Conservation (phyloP, 192 early-diverging fungal genomes). For the Backusella tarrabulga region DNA sequence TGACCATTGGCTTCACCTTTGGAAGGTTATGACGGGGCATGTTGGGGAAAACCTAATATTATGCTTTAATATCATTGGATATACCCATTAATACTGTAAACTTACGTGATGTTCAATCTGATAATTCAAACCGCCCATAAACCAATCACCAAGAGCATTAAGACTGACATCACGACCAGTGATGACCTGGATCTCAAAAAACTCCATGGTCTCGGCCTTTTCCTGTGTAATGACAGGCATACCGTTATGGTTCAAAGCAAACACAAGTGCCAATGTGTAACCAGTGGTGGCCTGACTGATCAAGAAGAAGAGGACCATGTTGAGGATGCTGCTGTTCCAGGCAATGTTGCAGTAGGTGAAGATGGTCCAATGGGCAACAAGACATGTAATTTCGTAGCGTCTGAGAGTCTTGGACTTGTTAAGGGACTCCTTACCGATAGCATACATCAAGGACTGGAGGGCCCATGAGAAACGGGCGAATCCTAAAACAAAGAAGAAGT, state of each 20-base stretch:
- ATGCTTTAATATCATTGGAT: background rate
- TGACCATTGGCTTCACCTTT: slow-evolving; percentile 63
- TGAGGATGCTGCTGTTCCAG: slow-evolving; percentile 30
- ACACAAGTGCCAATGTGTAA: slow-evolving; percentile 70
- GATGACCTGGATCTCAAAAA: slow-evolving; percentile 72
- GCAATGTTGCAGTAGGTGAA: slow-evolving; percentile 57
- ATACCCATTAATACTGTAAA: background rate
- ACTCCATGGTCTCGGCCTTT: slow-evolving; percentile 66
- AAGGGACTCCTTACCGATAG: slow-evolving; percentile 43
- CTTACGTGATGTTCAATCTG: slow-evolving; percentile 85
- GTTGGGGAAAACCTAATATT: slow-evolving; percentile 64
- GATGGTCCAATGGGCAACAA: slow-evolving; percentile 69
- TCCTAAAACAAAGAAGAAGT: slow-evolving; percentile 71
- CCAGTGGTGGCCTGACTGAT: slow-evolving; percentile 67
- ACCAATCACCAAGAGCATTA: slow-evolving; percentile 70
- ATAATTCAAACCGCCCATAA: slow-evolving; percentile 80
- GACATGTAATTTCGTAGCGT: slow-evolving; percentile 48
- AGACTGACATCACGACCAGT: slow-evolving; percentile 76
- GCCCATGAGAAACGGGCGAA: slow-evolving; percentile 81
- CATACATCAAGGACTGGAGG: slow-evolving; percentile 58
- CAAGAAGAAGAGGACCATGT: slow-evolving; percentile 58
- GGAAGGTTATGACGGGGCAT: slow-evolving; percentile 74
- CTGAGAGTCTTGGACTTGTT: slow-evolving; percentile 45
- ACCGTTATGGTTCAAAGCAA: slow-evolving; percentile 83
- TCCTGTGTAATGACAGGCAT: slow-evolving; percentile 75